These are phyloP conservation scores for Paramarasmius palmivorus DNA, from an alignment of 1,284 basidiomycete genomes.

Conservation along the genomic window DNA sequence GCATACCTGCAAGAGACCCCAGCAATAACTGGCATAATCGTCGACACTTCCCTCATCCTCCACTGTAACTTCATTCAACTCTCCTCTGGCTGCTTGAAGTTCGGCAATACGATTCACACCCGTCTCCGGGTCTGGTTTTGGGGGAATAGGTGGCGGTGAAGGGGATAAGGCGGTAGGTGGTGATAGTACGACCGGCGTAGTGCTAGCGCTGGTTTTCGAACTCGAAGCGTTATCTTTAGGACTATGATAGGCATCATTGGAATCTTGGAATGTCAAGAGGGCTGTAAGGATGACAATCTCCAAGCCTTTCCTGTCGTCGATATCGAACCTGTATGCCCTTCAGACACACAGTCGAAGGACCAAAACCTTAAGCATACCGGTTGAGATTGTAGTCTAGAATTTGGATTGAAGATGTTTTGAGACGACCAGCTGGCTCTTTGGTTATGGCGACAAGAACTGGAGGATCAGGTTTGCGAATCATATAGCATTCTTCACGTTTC, in stretches of 20 bases:
- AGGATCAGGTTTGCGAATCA: slow-evolving; percentile 83
- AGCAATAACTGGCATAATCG: slow-evolving; percentile 73
- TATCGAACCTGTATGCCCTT: slow-evolving; percentile 86
- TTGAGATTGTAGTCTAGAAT: slow-evolving; percentile 86
- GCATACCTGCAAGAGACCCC: slow-evolving; percentile 60
- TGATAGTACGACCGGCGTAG: background rate
- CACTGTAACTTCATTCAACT: slow-evolving; percentile 74
- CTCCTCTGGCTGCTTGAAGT: slow-evolving; percentile 60
- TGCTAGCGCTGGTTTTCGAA: background rate
- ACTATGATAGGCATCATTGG: slow-evolving; percentile 58
- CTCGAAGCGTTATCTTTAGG: slow-evolving; percentile 21
- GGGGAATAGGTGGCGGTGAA: slow-evolving; percentile 41
- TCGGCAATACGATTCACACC: slow-evolving; percentile 69
- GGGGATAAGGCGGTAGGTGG: slow-evolving; percentile 14
- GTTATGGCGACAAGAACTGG: slow-evolving; percentile 80
- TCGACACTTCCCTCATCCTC: slow-evolving; percentile 61
- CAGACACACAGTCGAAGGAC: too few relatives aligned
- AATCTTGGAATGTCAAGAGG: slow-evolving; percentile 75
- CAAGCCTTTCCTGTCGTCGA: slow-evolving; percentile 79
- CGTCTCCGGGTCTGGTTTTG: slow-evolving; percentile 61
- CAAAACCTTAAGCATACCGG: too few relatives aligned
- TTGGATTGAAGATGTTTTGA: slow-evolving; percentile 70
- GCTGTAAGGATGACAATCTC: slow-evolving; percentile 80
- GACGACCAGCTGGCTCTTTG: slow-evolving; percentile 67
- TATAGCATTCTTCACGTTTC: slow-evolving; percentile 79